A percentile compares a stretch with the other conserved stretches of the same genome.
These are phyloP conservation scores for Spathaspora girioi DNA, from an alignment of 805 yeast species.

Conservation along the genomic window DNA sequence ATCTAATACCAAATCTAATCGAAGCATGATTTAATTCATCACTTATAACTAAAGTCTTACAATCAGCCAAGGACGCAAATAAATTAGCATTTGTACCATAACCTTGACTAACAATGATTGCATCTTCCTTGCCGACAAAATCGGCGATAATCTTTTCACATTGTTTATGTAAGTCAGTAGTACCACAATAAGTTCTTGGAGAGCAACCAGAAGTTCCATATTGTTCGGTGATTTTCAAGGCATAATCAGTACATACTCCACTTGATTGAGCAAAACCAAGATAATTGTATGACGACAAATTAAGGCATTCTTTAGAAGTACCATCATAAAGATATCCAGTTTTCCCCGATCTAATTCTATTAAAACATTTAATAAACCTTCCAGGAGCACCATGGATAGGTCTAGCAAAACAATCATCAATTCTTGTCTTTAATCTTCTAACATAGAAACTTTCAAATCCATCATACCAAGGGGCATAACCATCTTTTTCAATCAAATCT, in stretches of 20 bases:
- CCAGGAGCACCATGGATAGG: conserved; percentile 99
- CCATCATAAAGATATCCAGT: conserved; percentile 75
- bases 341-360: conserved; percentile 66
- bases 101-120: conserved; percentile 88
- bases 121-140: conserved; percentile 87
- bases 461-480: conserved; percentile 94
- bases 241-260: conserved; percentile 83
- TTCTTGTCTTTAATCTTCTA: conserved; percentile 83
- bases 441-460: conserved; percentile 92
- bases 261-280: conserved; percentile 95
- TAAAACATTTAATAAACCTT: conserved; percentile 76
- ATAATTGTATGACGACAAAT: conserved; percentile 88
- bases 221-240: conserved; percentile 57
- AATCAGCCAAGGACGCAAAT: conserved; percentile 78
- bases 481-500: conserved; percentile 73
- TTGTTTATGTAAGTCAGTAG: conserved; percentile 65
- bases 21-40: conserved; percentile 96
- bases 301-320: conserved; percentile 69
- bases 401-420: conserved; percentile 92
- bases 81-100: conserved; percentile 92
- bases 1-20: conserved; percentile 89
- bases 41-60: conserved; percentile 84
- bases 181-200: conserved; percentile 71
- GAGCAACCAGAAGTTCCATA: conserved; percentile 81
- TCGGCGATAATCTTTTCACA: conserved; percentile 78